A percentile compares a stretch with the other conserved stretches of the same genome.
These are phyloP conservation scores for Talaromyces trachyspermus DNA, from an alignment of 495 filamentous ascomycete species.

Conservation along the genomic window DNA sequence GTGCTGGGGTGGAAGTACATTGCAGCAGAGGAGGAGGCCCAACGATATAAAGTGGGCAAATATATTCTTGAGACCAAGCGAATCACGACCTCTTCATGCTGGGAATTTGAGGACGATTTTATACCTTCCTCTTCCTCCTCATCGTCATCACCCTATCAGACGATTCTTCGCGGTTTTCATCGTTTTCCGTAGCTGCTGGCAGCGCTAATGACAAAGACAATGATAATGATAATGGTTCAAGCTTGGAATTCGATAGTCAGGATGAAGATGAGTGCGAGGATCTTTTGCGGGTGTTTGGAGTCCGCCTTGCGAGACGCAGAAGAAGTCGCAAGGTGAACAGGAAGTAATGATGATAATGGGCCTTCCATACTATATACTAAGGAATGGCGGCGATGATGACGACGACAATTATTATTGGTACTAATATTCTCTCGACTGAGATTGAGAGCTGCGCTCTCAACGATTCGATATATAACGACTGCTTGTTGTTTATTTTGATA, in stretches of 20 bases:
- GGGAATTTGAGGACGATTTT: conserved; percentile 48
- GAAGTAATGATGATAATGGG: neutral
- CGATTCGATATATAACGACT: neutral
- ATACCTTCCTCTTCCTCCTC: neutral
- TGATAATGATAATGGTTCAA: neutral
- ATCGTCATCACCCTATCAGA: too few species aligned
- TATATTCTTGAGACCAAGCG: conserved; percentile 88
- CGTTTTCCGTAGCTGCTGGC: too few species aligned
- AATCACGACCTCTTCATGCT: conserved; percentile 55
- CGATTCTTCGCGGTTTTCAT: too few species aligned
- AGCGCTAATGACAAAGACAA: too few species aligned
- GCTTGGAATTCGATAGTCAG: conserved; percentile 73
- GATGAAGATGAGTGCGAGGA: conserved; percentile 97
- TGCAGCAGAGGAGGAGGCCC: conserved; percentile 67
- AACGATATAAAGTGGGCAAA: conserved; percentile 91
- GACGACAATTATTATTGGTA: too few species aligned
- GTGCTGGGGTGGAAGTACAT: conserved; percentile 94
- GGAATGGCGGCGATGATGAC: too few species aligned
- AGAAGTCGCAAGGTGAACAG: conserved; percentile 42
- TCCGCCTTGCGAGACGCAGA: conserved; percentile 57
- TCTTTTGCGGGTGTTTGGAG: conserved; percentile 86
- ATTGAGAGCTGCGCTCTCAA: neutral
- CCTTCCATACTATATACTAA: too few species aligned
- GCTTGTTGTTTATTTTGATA: conserved; percentile 1
- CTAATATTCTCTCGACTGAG: neutral